Conservation (phyloP, 352 stramenopile genomes). For the Phytophthora fragariaefolia region DNA sequence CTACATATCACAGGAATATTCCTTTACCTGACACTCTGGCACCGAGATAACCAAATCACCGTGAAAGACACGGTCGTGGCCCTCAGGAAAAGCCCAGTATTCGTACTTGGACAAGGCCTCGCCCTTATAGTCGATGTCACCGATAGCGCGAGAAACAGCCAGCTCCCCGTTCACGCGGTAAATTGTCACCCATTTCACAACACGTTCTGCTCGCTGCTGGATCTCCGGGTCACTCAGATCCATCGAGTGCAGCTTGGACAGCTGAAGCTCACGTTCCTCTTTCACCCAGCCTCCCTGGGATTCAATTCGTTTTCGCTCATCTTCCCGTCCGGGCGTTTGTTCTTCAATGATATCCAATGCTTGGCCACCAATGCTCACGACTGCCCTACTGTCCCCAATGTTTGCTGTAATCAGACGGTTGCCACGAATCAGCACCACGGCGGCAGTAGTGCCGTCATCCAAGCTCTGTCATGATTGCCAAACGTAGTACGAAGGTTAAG, state of each 20-base stretch:
- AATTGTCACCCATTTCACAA: constrained; percentile 88
- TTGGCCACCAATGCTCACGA: constrained; percentile 80
- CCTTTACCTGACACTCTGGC: constrained; percentile 77
- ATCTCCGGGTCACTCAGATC: constrained; percentile 89
- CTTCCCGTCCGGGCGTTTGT: constrained; percentile 77
- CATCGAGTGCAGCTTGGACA: constrained; percentile 90
- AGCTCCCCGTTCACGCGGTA: constrained; percentile 92
- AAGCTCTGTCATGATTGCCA: constrained; percentile 43
- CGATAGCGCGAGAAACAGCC: constrained; percentile 92
- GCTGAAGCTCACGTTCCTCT: constrained; percentile 86
- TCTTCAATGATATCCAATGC: constrained; percentile 90
- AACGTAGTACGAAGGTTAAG: constrained; percentile 9
- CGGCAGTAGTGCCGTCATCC: constrained; percentile 77
- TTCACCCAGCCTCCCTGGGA: constrained; percentile 77
- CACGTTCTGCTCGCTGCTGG: constrained; percentile 77
- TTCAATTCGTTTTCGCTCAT: constrained; percentile 82
- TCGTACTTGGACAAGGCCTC: constrained; percentile 75
- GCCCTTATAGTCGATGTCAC: constrained; percentile 93
- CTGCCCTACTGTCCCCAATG: constrained; percentile 86
- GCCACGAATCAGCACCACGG: constrained; percentile 83
- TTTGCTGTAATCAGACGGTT: constrained; percentile 88
- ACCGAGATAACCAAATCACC: constrained; percentile 88
- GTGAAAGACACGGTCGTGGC: constrained; percentile 80
- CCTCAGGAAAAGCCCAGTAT: constrained; percentile 85
- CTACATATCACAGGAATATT: not conserved